Base-by-base conservation (phyloP, 805 yeast genomes). In the Nakazawaea ishiwadae region DNA sequence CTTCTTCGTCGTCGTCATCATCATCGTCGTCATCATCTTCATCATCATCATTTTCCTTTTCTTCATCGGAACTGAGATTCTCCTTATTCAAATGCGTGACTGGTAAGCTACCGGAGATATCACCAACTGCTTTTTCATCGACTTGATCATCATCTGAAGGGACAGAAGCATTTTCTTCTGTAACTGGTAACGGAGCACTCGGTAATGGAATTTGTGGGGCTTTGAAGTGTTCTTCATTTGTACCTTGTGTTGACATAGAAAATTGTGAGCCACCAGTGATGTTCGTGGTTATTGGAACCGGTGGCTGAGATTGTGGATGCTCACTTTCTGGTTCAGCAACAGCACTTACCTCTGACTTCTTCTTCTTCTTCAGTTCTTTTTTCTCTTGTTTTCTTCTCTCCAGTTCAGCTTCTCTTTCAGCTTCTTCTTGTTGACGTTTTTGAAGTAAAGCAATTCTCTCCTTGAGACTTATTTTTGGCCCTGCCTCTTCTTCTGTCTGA, bases 391-490 rank as follows among this genome's bases (percentile, higher is more conserved):
- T 70, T 52, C 71, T 37, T 16, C 31, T 73, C 50, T 70, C 73
- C 53, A 71, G 49, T 6, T 81, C 77, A 3, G 79, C 82, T 48
- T 78, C 90, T 44, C 78, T 67, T 46, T 82, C 91, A 16, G 82
- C 85, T 51, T 87, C 95, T 54, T 84, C 84, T 45, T 75, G 77
- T 55, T 87, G 96, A 44, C 81, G 79, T 54, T 86, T 77, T 58
- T 90, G 96, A 38, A 91, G 68, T 53, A 86, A 53, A 4, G 88
- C 87, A 56, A 91, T 88, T 49, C 98, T 74, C 51, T 93, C 97
- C 56, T 84, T 84, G 52, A 91, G 67, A 44, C 95, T 82, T 66
- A 89, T 62, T 50, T 84, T 80, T 7, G 96, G 96, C 26, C 72
- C 76, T n/a, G n/a, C n/a, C 24, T 72, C 82, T 21, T 69, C 76